Evolutionary conservation across 2,329 filamentous ascomycete species (phyloP).

Genomic region (Tolypocladium sp.): DNA sequence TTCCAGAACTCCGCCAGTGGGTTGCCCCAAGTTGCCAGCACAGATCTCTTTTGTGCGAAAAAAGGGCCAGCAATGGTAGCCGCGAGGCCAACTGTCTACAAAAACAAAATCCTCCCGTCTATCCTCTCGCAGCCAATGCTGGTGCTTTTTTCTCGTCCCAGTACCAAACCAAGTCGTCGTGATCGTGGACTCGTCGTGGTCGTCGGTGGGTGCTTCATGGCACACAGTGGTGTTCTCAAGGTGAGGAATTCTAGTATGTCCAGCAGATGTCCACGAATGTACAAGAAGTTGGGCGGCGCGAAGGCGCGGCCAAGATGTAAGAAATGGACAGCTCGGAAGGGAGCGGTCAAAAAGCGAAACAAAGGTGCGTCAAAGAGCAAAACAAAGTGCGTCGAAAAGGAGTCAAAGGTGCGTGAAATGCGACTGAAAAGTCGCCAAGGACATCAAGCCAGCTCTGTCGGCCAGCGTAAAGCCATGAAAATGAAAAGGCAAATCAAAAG

Average conservation of each 20-base stretch:
- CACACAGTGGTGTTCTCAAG: not conserved
- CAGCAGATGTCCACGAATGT: not conserved
- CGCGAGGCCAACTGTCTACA: not conserved
- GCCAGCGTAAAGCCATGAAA: not conserved
- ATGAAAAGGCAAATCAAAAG: not conserved
- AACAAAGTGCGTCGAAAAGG: not conserved
- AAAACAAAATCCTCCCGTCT: not conserved
- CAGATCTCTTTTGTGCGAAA: not conserved
- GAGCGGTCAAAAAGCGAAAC: not conserved
- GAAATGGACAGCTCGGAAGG: not conserved
- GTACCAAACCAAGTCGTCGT: not conserved
- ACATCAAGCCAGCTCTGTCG: not conserved
- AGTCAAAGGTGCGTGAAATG: not conserved
- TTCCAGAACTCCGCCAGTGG: not conserved
- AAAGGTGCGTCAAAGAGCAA: not conserved
- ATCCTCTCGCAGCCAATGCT: not conserved
- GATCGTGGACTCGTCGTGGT: not conserved
- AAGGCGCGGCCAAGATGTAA: not conserved
- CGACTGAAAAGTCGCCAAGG: not conserved
- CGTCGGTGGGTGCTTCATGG: not conserved
- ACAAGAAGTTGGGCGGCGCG: not conserved
- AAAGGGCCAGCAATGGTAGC: not conserved
- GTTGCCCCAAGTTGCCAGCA: not conserved
- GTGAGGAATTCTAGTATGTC: not conserved
- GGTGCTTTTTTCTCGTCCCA: not conserved